These are phyloP conservation scores for Pseudogymnoascus sp. DNA, from an alignment of 2,329 filamentous ascomycete genomes.

Conservation along the genomic window DNA sequence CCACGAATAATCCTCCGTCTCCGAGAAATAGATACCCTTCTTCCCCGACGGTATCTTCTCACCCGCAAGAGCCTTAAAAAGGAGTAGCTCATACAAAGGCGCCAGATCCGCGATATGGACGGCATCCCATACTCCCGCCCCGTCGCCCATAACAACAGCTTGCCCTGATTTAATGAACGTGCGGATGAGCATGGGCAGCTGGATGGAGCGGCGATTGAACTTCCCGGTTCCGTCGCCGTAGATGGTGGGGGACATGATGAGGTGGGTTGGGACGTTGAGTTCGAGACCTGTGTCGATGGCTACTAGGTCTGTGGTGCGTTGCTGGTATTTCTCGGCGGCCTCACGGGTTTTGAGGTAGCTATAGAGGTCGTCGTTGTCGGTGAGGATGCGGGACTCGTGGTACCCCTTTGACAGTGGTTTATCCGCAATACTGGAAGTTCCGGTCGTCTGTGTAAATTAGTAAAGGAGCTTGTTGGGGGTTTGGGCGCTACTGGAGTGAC, in stretches of 20 bases:
- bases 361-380: constrained; percentile 39
- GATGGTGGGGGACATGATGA: constrained; percentile 40
- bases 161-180: constrained; percentile 27
- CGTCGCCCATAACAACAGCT: constrained; percentile 31
- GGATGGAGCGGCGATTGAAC: constrained; percentile 34
- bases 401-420: constrained; percentile 30
- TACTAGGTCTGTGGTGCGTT: constrained; percentile 38
- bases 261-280: constrained; percentile 35
- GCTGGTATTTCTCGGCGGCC: constrained; percentile 30
- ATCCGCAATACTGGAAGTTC: constrained; percentile 38
- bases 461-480: neutral
- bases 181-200: constrained; percentile 32
- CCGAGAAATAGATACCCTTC: constrained; percentile 36
- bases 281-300: constrained; percentile 34
- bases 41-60: constrained; percentile 30
- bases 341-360: constrained; percentile 34
- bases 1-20: constrained; percentile 35
- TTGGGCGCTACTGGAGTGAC: neutral
- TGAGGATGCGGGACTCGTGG: constrained; percentile 30
- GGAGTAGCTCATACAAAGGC: constrained; percentile 33
- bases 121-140: constrained; percentile 34
- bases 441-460: constrained; percentile 28
- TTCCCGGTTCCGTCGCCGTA: constrained; percentile 38
- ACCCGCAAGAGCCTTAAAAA: constrained; percentile 28
- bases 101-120: constrained; percentile 40